Evolutionary conservation across 306 rosid genomes (phyloP), one percentile per base, ranked within the genome.

Genomic region (Boehmeria nivea): DNA sequence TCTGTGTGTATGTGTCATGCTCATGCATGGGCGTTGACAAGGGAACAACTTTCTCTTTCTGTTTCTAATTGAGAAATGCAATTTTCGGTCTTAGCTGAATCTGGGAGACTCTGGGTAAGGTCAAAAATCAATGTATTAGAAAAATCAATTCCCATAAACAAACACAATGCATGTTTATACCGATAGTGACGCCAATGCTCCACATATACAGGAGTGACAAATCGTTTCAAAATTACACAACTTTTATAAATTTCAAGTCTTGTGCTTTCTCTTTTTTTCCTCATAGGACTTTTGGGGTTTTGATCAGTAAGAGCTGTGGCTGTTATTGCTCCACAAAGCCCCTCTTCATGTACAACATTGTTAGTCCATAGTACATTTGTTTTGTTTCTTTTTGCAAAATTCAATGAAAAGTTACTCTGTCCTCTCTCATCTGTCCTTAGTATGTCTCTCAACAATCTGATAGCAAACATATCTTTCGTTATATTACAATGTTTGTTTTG

Each of bases 11-110:
- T 37, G 17, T 60, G 65, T 47, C 75, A 64, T 79, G 84, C 95
- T 47, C 75, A 64, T 79, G 84, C 95, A 76, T 71, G 79, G 69
- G 68, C 69, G 76, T 83, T 81, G 97, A 89, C 94, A 63, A 73
- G 21, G 71, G 11, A 73, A 25, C 61, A 22, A 2, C 57, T 63
- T 73, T 78, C 60, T 45, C 50, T 68, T 63, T 51, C 69, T 72
- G 72, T 68, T 65, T 46, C 56, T 52, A 51, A 40, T 60, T 73
- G 68, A 58, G 33, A 61, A 53, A 66, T 61, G 54, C 71, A 61
- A 59, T 72, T 73, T 55, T 67, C 66, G 23, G 73, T 43, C 43
- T 53, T 74, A 12, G 47, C 72, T 78, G 27, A 56, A 58, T 65
- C 40, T 67, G 51, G 60, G 65, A 42, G 59, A 55, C 48, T 37